phyloP scores from a whole-genome alignment of 2,329 filamentous ascomycete genomes.

The Venturia oleaginea region DNA sequence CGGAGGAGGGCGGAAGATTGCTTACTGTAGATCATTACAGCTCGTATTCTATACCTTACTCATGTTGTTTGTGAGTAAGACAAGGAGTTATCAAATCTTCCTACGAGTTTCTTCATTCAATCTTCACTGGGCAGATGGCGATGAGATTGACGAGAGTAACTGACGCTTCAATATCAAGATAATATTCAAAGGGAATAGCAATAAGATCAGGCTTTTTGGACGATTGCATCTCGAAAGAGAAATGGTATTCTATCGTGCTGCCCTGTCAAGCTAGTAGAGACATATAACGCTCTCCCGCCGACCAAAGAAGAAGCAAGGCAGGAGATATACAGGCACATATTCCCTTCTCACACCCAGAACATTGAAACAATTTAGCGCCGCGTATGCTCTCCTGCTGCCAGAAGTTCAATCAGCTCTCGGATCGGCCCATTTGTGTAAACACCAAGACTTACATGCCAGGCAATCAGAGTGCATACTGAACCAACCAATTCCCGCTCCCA shows the following conservation, averaged over 20 bases:
- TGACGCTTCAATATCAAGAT: no score
- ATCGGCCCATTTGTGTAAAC: not conserved
- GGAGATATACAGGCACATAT: not conserved
- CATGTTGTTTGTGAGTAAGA: not conserved
- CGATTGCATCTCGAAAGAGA: no score
- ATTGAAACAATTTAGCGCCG: not conserved
- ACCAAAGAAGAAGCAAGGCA: not conserved
- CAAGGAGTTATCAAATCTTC: no score
- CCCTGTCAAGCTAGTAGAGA: not conserved
- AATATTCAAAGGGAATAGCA: no score
- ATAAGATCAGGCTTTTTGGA: no score
- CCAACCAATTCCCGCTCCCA: not conserved
- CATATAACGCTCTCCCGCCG: not conserved
- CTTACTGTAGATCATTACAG: not conserved
- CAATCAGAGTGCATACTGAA: not conserved
- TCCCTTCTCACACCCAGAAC: not conserved
- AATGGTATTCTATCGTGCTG: not conserved
- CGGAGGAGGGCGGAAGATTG: not conserved
- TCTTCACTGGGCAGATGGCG: no score
- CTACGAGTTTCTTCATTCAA: no score
- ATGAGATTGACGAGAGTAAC: no score
- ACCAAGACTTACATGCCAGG: not conserved
- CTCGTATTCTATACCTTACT: not conserved
- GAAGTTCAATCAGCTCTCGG: not conserved
- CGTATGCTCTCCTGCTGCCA: not conserved